Evolutionary conservation across 441 rosid species (phyloP).

Genomic region (Geranium incanum): DNA sequence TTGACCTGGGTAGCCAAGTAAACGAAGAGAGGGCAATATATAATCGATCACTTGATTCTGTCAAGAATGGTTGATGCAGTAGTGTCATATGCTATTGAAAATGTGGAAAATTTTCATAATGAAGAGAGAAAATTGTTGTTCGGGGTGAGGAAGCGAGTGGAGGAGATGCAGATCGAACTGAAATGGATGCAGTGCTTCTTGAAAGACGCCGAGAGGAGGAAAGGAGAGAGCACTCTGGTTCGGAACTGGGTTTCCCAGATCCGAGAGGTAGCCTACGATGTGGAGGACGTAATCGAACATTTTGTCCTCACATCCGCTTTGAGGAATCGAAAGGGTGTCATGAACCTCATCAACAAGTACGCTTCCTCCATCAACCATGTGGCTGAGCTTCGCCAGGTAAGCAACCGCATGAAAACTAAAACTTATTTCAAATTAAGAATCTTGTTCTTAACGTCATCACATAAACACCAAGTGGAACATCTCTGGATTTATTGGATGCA

Average conservation of each 20-base stretch:
- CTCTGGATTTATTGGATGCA: too few relatives aligned
- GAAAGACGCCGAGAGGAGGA: conserved; percentile 31
- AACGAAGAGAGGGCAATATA: too few relatives aligned
- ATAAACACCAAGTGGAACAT: too few relatives aligned
- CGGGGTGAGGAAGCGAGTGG: conserved; percentile 17
- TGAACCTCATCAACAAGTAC: conserved; percentile 9
- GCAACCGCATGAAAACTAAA: too few relatives aligned
- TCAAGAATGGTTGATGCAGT: conserved; percentile 25
- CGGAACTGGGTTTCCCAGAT: conserved; percentile 23
- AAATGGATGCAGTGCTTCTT: conserved; percentile 25
- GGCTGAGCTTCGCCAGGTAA: conserved; percentile 2
- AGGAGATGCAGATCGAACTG: background rate
- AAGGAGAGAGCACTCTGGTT: conserved; percentile 20
- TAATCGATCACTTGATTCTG: too few relatives aligned
- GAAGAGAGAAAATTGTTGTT: conserved; percentile 23
- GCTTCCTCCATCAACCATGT: conserved; percentile 15
- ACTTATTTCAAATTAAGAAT: too few relatives aligned
- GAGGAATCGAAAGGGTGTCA: background rate
- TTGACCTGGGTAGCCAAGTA: too few relatives aligned
- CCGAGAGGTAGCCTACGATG: conserved; percentile 31
- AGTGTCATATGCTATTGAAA: conserved; percentile 25
- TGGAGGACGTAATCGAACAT: conserved; percentile 29
- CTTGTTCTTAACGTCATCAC: too few relatives aligned
- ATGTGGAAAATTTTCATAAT: conserved; percentile 25
- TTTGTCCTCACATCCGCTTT: conserved; percentile 17